Evolutionary conservation across 805 yeast species (phyloP).

Genomic region (Priceomyces haplophilus): DNA sequence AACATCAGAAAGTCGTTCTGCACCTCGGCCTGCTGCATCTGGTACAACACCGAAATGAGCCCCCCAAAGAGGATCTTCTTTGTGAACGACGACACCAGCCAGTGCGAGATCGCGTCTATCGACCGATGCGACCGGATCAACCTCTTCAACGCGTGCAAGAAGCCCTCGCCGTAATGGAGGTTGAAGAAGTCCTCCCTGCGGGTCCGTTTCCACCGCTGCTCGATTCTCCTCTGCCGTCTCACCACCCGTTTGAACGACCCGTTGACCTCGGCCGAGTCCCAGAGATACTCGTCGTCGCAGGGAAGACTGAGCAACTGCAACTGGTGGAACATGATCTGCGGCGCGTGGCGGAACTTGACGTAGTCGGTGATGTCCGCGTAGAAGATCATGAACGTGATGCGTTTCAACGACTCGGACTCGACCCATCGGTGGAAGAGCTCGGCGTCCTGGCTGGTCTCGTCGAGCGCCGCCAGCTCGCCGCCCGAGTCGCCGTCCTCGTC

Average conservation of each 20-base stretch:
- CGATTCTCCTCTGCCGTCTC: slow-evolving; percentile 31
- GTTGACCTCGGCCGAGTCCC: slow-evolving; percentile 38
- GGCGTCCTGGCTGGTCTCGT: slow-evolving; percentile 23
- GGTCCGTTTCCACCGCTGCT: slow-evolving; percentile 10
- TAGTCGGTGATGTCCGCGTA: slow-evolving; percentile 78
- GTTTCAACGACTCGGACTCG: slow-evolving; percentile 71
- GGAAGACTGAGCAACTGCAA: slow-evolving; percentile 40
- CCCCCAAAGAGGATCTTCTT: slow-evolving; percentile 48
- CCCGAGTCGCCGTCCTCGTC: slow-evolving; percentile 3
- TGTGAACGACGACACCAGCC: slow-evolving; percentile 48
- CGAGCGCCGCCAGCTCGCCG: slow-evolving; percentile 1
- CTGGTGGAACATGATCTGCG: slow-evolving; percentile 37
- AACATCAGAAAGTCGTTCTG: slow-evolving; percentile 48
- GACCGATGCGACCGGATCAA: slow-evolving; percentile 52
- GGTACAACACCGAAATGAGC: slow-evolving; percentile 24
- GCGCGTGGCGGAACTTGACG: slow-evolving; percentile 72
- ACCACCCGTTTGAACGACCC: slow-evolving; percentile 39
- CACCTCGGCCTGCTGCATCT: slow-evolving; percentile 28
- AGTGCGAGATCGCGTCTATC: slow-evolving; percentile 30
- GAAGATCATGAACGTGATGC: slow-evolving; percentile 79
- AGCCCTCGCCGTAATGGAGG: slow-evolving; percentile 18
- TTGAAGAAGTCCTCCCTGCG: slow-evolving; percentile 2
- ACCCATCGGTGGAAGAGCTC: slow-evolving; percentile 65
- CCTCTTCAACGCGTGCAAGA: slow-evolving; percentile 56
- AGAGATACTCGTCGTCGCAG: slow-evolving; percentile 37